Evolutionary conservation across 345 rosid species (phyloP).

Genomic region (Trapa bicornis): DNA sequence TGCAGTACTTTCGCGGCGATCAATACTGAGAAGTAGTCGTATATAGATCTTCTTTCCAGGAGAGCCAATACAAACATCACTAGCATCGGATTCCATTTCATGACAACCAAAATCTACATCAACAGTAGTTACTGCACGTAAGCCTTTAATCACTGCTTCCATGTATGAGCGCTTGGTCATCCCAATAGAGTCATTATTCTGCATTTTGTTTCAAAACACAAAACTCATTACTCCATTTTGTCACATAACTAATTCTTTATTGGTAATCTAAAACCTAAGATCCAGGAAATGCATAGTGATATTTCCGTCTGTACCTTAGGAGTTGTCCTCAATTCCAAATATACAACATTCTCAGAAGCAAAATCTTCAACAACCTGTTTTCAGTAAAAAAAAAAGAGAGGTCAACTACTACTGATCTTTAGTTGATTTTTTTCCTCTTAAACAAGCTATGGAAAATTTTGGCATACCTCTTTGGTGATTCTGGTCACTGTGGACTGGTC

Average conservation of each 20-base stretch:
- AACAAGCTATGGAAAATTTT: neutral
- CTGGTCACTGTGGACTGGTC: constrained; percentile 72
- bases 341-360: constrained; percentile 79
- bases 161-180: constrained; percentile 93
- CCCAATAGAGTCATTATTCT: constrained; percentile 72
- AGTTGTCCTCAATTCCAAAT: constrained; percentile 84
- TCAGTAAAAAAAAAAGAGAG: neutral
- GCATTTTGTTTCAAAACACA: constrained; percentile 9
- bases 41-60: constrained; percentile 59
- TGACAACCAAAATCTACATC: constrained; percentile 41
- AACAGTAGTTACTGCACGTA: constrained; percentile 42
- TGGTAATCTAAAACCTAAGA: neutral
- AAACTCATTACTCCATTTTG: constrained; percentile 7
- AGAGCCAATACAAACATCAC: constrained; percentile 24
- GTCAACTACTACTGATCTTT: neutral
- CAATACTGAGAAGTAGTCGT: constrained; percentile 93
- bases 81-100: constrained; percentile 10
- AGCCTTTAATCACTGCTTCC: constrained; percentile 78
- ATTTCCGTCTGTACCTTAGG: constrained; percentile 57
- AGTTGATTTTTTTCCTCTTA: neutral
- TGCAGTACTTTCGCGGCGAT: constrained; percentile 76
- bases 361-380: constrained; percentile 81
- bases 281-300: neutral
- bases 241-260: neutral
- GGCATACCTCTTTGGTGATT: constrained; percentile 67